phyloP scores from a whole-genome alignment of 1,284 basidiomycete genomes.

The Puccinia sorghi region DNA sequence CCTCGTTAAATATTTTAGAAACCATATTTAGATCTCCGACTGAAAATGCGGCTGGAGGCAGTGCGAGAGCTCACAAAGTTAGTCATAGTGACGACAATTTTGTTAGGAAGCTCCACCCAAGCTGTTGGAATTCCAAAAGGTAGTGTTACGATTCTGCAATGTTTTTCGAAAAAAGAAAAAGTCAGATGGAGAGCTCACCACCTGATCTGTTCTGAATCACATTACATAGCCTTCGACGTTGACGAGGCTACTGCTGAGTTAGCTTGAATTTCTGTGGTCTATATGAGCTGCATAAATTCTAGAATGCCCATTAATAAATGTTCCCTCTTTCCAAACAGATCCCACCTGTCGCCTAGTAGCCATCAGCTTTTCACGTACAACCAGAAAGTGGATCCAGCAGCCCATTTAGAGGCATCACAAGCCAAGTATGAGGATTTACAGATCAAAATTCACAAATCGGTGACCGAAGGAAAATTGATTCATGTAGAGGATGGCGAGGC shows the following conservation, averaged over 20 bases:
- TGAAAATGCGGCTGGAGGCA: neutral
- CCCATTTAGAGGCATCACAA: neutral
- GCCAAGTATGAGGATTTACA: neutral
- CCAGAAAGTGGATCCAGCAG: neutral
- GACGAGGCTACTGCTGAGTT: no score
- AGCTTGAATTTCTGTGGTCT: neutral
- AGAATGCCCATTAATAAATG: neutral
- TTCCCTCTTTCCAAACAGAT: neutral
- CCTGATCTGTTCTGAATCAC: no score
- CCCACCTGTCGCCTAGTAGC: neutral
- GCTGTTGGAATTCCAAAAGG: neutral
- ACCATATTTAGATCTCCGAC: neutral
- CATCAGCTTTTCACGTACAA: neutral
- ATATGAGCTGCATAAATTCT: neutral
- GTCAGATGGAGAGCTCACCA: neutral
- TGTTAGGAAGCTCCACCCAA: neutral
- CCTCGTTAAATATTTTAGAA: neutral
- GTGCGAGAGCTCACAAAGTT: neutral
- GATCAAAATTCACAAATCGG: neutral
- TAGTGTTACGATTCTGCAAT: neutral
- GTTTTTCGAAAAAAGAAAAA: neutral
- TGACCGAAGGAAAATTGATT: neutral
- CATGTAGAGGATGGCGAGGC: constrained; percentile 27
- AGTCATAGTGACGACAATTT: neutral
- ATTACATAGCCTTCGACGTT: no score